A percentile compares a stretch with the other conserved stretches of the same genome.
phyloP scores from a whole-genome alignment of 2,329 filamentous ascomycete species.

The Fusarium keratoplasticum region DNA sequence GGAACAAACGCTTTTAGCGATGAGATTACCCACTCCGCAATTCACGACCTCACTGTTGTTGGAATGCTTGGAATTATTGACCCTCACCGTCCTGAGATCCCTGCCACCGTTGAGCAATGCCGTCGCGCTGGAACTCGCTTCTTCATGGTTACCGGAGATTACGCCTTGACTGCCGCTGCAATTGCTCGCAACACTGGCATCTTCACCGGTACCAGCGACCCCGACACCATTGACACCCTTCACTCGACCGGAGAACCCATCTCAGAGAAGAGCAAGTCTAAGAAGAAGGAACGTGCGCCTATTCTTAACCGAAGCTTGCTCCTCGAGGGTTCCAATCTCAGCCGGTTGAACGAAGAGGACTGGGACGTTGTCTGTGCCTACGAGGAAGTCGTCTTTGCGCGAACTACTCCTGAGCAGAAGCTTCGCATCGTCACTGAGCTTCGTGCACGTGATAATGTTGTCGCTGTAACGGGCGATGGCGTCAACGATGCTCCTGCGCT shows the following conservation, averaged over 20 bases:
- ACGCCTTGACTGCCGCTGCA: slow-evolving; percentile 69
- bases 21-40: slow-evolving; percentile 56
- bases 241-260: slow-evolving; percentile 10
- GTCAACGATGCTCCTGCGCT: slow-evolving; percentile 76
- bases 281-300: slow-evolving; percentile 24
- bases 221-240: slow-evolving; percentile 48
- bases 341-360: slow-evolving; percentile 61
- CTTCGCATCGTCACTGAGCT: slow-evolving; percentile 78
- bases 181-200: slow-evolving; percentile 75
- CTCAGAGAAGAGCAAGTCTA: slow-evolving; percentile 18
- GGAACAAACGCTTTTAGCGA: slow-evolving; percentile 62
- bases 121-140: slow-evolving; percentile 59
- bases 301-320: slow-evolving; percentile 42
- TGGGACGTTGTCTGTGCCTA: slow-evolving; percentile 62
- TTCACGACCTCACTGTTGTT: slow-evolving; percentile 59
- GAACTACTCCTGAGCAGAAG: slow-evolving; percentile 77
- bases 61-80: slow-evolving; percentile 65
- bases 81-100: slow-evolving; percentile 58
- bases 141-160: slow-evolving; percentile 62
- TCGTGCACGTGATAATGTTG: slow-evolving; percentile 68
- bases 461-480: slow-evolving; percentile 80
- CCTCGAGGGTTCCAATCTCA: slow-evolving; percentile 68
- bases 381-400: slow-evolving; percentile 73
- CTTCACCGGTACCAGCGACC: slow-evolving; percentile 62
- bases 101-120: slow-evolving; percentile 54